Conservation (phyloP, 495 filamentous ascomycete species). For the Aspergillus baeticus region DNA sequence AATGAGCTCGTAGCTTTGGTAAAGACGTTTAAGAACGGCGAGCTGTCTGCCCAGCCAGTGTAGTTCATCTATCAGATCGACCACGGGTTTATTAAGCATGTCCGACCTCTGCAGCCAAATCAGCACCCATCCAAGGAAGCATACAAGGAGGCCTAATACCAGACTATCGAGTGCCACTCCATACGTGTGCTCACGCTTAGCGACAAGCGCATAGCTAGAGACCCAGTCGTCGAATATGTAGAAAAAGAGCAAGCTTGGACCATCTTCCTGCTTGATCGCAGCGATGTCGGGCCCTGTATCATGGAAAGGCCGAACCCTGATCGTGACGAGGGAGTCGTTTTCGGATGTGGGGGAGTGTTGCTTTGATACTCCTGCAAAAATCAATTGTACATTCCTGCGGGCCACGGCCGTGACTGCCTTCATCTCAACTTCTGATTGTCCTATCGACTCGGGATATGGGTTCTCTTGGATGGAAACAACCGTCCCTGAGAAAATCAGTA, state of each 20-base stretch:
- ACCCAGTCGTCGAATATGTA: slow-evolving; percentile 89
- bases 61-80: slow-evolving; percentile 66
- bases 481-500: slow-evolving; percentile 46
- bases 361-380: slow-evolving; percentile 70
- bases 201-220: slow-evolving; percentile 63
- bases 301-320: slow-evolving; percentile 47
- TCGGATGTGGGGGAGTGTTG: slow-evolving; percentile 39
- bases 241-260: slow-evolving; percentile 75
- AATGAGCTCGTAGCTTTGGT: slow-evolving; percentile 75
- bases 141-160: slow-evolving; percentile 36
- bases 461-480: slow-evolving; percentile 77
- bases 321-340: slow-evolving; percentile 47
- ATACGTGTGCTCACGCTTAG: slow-evolving; percentile 60
- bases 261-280: slow-evolving; percentile 54
- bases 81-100: slow-evolving; percentile 59
- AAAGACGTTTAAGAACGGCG: slow-evolving; percentile 68
- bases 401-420: slow-evolving; percentile 49
- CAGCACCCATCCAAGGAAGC: not conserved
- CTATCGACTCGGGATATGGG: slow-evolving; percentile 48
- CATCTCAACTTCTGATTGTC: slow-evolving; percentile 28
- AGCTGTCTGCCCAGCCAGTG: slow-evolving; percentile 70
- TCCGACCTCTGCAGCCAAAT: slow-evolving; percentile 42
- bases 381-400: slow-evolving; percentile 66
- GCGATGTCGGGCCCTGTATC: slow-evolving; percentile 31
- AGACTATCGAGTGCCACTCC: slow-evolving; percentile 54